Base-by-base conservation (phyloP, 768 basidiomycete genomes). In the Coprinopsis strossmayeri region DNA sequence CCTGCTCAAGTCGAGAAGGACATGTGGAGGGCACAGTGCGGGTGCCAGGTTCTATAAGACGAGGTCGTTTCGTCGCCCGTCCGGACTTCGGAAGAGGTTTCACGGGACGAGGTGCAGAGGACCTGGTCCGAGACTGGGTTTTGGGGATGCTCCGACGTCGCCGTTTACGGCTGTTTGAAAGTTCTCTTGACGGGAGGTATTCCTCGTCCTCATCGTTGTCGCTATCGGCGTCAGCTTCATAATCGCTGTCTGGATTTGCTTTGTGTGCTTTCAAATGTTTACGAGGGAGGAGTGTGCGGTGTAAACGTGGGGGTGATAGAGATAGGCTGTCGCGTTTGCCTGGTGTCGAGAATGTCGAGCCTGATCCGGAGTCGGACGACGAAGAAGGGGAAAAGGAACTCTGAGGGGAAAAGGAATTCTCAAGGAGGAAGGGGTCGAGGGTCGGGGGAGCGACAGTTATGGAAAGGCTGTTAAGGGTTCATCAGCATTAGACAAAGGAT, bases 151-250 rank as follows among this genome's bases (percentile, higher is more conserved):
- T n/a, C 21, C 41, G 34, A 2, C 45, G 43, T 27, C 44, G 37
- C 28, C 40, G 50, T 20, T 35, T 32, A 9, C 38, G 40, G 11
- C 42, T 43, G 12, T 12, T 37, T 5, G 35, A 38, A 18, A 18
- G 17, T 5, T 38, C 35, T 5, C 69, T 62, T 2, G 70, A 67
- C 2, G 77, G 73, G 23, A 69, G 18, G 50, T 78, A 76, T 51
- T 76, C 72, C 42, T 73, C 72, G 50, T 73, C 74, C 2, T 64
- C 59, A 48, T 58, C 67, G 48, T 69, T 67, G n/a, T 49, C 61
- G 21, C 70, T 68, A 15, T 64, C 50, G n/a, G 35, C 39, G 23
- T 44, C 48, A 24, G 30, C 10, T 15, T 32, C 30, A 32, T 7
- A 7, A 32, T 32, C 30, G 30, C 9, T 15, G 9, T 7, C 30